Percentiles rank a stretch among this genome's conserved stretches.
Evolutionary conservation across 352 stramenopile genomes (phyloP).

Genomic region (Phytophthora gonapodyides): DNA sequence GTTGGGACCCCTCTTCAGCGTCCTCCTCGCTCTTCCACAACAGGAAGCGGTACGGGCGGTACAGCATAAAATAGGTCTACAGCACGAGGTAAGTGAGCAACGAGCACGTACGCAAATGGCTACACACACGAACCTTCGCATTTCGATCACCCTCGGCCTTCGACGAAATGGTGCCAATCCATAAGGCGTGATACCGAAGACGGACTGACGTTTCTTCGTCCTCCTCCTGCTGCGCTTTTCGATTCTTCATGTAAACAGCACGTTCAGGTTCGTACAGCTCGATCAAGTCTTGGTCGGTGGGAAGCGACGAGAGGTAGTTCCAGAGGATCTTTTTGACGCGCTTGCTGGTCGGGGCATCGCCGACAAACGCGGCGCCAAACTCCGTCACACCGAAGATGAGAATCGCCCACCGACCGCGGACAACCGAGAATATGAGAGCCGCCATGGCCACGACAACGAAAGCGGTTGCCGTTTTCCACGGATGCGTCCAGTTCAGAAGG

Average conservation of each 20-base stretch:
- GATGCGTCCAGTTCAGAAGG: slow-evolving; percentile 87
- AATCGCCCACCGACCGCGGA: slow-evolving; percentile 76
- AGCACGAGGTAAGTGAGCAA: slow-evolving; percentile 1
- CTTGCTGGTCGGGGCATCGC: slow-evolving; percentile 81
- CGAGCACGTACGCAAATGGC: background rate
- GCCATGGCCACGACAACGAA: slow-evolving; percentile 55
- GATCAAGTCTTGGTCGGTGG: slow-evolving; percentile 81
- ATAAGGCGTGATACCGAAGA: slow-evolving; percentile 75
- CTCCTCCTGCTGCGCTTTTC: slow-evolving; percentile 48
- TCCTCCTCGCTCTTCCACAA: slow-evolving; percentile 84
- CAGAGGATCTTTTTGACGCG: slow-evolving; percentile 77
- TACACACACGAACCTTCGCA: slow-evolving; percentile 53
- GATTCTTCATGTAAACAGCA: slow-evolving; percentile 59
- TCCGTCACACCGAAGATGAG: slow-evolving; percentile 75
- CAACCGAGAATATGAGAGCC: slow-evolving; percentile 63
- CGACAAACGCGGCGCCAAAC: slow-evolving; percentile 77
- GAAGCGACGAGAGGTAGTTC: slow-evolving; percentile 83
- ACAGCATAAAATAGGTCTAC: slow-evolving; percentile 57
- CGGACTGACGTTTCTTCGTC: slow-evolving; percentile 51
- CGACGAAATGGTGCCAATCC: slow-evolving; percentile 59
- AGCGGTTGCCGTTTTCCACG: slow-evolving; percentile 80
- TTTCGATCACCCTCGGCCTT: slow-evolving; percentile 70
- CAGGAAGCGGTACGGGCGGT: slow-evolving; percentile 76
- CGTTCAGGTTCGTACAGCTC: slow-evolving; percentile 73
- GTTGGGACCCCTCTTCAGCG: slow-evolving; percentile 54